Evolutionary conservation across 139 green algal genomes (phyloP).

Genomic region (Volvox africanus): DNA sequence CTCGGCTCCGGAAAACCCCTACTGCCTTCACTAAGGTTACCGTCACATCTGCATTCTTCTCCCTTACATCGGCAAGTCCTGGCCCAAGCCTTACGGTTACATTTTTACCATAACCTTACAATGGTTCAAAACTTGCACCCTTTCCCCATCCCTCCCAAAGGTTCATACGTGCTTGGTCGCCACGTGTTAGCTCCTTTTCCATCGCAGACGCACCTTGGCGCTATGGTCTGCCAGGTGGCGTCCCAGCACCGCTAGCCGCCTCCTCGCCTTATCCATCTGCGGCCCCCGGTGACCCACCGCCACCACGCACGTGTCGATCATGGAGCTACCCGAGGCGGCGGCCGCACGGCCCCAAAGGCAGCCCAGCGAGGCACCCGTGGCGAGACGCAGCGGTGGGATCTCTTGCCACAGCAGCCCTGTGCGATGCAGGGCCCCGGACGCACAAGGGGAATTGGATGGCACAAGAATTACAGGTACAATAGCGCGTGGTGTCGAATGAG

Average conservation of each 20-base stretch:
- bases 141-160: too few relatives aligned
- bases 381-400: conserved; percentile 19
- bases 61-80: too few relatives aligned
- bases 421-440: neutral
- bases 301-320: conserved; percentile 38
- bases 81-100: too few relatives aligned
- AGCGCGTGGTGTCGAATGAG: neutral
- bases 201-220: neutral
- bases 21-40: too few relatives aligned
- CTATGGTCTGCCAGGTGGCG: neutral
- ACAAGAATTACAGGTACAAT: neutral
- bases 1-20: too few relatives aligned
- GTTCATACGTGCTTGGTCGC: too few relatives aligned
- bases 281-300: neutral
- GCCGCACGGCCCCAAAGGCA: conserved; percentile 47
- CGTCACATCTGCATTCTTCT: too few relatives aligned
- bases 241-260: conserved; percentile 21
- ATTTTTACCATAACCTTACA: too few relatives aligned
- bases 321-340: neutral
- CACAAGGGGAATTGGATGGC: neutral
- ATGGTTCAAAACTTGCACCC: too few relatives aligned
- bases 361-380: conserved; percentile 30
- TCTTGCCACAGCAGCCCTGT: conserved; percentile 39
- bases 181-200: too few relatives aligned
- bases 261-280: conserved; percentile 1